A percentile compares a stretch with the other conserved stretches of the same genome.
These are phyloP conservation scores for Chalaropsis ovoidea DNA, from an alignment of 2,329 filamentous ascomycete genomes.

Conservation along the genomic window DNA sequence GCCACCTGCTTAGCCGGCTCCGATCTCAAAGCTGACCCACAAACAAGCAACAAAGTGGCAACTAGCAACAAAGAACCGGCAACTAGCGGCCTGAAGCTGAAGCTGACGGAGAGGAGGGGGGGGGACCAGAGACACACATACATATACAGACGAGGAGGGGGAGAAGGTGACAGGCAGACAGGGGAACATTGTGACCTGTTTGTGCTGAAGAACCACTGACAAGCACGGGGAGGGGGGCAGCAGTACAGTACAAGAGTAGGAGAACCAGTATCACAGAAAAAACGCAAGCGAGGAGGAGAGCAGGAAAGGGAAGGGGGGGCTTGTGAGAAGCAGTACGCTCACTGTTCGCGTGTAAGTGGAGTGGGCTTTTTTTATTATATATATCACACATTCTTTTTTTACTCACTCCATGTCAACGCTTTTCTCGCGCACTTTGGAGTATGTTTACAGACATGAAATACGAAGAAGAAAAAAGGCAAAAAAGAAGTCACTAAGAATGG, in stretches of 20 bases:
- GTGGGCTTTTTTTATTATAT: too few relatives aligned
- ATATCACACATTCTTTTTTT: not conserved
- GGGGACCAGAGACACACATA: not conserved
- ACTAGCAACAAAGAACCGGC: too few relatives aligned
- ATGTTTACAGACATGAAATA: too few relatives aligned
- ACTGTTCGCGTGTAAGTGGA: too few relatives aligned
- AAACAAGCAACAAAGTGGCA: too few relatives aligned
- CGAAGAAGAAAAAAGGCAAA: not conserved
- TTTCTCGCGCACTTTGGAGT: not conserved
- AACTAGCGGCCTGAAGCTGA: too few relatives aligned
- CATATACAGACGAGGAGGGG: too few relatives aligned
- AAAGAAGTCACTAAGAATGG: not conserved
- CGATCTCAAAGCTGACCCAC: too few relatives aligned
- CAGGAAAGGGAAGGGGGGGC: not conserved
- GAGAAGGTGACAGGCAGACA: too few relatives aligned
- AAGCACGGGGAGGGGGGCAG: not conserved
- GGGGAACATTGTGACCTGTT: not conserved
- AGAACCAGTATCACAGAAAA: not conserved
- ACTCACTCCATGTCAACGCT: not conserved
- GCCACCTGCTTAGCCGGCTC: too few relatives aligned
- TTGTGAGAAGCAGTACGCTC: not conserved
- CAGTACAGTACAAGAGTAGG: not conserved
- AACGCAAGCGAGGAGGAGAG: not conserved
- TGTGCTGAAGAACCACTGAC: conserved; percentile 8
- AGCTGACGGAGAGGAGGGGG: not conserved